Conservation (phyloP, 139 green algal species). For the Pycnococcus provasolii region DNA sequence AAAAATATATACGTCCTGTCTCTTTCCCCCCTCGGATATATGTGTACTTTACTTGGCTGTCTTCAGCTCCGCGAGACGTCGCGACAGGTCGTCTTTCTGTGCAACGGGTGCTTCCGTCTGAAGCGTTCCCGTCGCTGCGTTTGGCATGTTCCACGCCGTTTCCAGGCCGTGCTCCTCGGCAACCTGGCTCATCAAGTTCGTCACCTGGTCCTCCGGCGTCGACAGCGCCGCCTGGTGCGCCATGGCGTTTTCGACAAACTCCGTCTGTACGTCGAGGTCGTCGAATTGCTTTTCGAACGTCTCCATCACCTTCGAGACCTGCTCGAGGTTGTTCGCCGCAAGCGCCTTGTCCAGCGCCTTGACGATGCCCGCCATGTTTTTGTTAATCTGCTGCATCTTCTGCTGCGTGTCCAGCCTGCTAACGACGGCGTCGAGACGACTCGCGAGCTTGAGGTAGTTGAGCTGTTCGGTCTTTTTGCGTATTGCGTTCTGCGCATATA, state of each 20-base stretch:
- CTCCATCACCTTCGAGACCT: conserved; percentile 74
- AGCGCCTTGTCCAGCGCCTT: conserved; percentile 77
- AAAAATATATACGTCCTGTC: too few relatives aligned
- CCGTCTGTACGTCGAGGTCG: conserved; percentile 85
- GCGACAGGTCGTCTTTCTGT: conserved; percentile 50
- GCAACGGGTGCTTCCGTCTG: conserved; percentile 31
- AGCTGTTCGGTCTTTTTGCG: conserved; percentile 80
- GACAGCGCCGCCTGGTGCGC: conserved; percentile 61
- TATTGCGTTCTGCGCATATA: conserved; percentile 87
- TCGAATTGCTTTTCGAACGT: conserved; percentile 94
- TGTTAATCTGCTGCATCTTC: conserved; percentile 71
- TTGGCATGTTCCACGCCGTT: conserved; percentile 47
- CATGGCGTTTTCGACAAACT: conserved; percentile 86
- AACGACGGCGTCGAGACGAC: conserved; percentile 82
- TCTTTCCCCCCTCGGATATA: too few relatives aligned
- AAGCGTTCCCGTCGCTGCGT: conserved; percentile 30
- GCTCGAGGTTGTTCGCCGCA: conserved; percentile 80
- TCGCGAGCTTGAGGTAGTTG: conserved; percentile 83
- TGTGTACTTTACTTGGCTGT: not conserved
- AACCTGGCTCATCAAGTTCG: conserved; percentile 68
- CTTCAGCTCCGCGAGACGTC: conserved; percentile 58
- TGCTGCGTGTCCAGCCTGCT: conserved; percentile 76
- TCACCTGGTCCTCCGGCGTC: conserved; percentile 91
- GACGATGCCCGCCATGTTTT: conserved; percentile 89
- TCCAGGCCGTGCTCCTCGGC: conserved; percentile 86